Evolutionary conservation across 768 basidiomycete species (phyloP).

Genomic region (Rhodotorula diobovata): DNA sequence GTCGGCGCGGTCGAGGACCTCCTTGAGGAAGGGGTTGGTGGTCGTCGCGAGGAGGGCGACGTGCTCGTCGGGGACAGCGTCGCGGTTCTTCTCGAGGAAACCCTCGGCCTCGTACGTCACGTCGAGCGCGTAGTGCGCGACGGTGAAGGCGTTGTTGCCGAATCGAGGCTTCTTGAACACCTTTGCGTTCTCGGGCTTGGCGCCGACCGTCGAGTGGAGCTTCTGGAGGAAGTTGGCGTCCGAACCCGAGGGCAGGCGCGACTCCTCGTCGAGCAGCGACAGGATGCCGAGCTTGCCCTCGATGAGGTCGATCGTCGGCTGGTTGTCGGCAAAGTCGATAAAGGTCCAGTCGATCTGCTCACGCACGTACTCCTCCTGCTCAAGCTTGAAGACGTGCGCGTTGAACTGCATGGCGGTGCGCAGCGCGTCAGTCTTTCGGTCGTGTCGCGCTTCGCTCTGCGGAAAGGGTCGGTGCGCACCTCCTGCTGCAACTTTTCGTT

Average conservation of each 20-base stretch:
- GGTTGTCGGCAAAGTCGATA: constrained; percentile 94
- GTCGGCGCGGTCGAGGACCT: constrained; percentile 86
- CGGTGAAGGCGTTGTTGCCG: constrained; percentile 92
- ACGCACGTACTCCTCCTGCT: constrained; percentile 98
- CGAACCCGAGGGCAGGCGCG: constrained; percentile 86
- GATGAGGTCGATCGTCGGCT: constrained; percentile 96
- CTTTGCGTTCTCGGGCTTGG: constrained; percentile 74
- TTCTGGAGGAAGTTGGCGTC: constrained; percentile 91
- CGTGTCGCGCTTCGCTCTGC: too few relatives aligned
- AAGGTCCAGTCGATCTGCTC: constrained; percentile 99
- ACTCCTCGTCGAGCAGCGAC: constrained; percentile 93
- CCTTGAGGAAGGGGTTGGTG: constrained; percentile 86
- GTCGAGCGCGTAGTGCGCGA: constrained; percentile 95
- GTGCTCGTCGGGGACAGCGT: constrained; percentile 98
- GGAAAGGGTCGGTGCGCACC: constrained; percentile 51
- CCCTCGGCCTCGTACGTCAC: constrained; percentile 98
- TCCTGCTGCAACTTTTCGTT: constrained; percentile 98
- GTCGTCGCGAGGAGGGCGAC: constrained; percentile 79
- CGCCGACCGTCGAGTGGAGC: constrained; percentile 68
- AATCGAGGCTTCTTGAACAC: constrained; percentile 99
- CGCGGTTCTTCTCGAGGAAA: constrained; percentile 97
- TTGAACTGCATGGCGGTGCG: constrained; percentile 74
- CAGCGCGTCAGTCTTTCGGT: constrained; percentile 14
- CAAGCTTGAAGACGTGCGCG: constrained; percentile 97
- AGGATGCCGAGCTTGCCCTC: constrained; percentile 95